Evolutionary conservation across 768 basidiomycete genomes (phyloP).

Genomic region (Boletellus emodensis): DNA sequence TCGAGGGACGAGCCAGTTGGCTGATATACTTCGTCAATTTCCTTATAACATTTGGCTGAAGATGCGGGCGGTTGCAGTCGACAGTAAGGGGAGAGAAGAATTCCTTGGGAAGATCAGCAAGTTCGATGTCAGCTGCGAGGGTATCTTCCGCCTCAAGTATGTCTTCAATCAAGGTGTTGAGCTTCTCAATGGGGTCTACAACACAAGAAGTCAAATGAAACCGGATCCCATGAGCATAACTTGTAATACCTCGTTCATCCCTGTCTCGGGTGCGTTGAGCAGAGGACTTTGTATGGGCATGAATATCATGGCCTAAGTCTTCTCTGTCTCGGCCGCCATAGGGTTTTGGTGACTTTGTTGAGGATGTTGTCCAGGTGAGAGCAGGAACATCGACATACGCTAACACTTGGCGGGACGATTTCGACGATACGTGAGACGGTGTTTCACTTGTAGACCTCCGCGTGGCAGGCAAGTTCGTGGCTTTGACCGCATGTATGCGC

Average conservation of each 20-base stretch:
- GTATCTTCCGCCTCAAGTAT: constrained; percentile 80
- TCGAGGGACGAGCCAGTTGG: constrained; percentile 63
- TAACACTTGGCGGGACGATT: constrained; percentile 30
- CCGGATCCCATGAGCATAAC: background rate
- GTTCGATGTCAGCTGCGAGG: constrained; percentile 52
- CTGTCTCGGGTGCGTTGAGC: constrained; percentile 65
- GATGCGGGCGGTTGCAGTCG: constrained; percentile 56
- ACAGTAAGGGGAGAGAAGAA: constrained; percentile 61
- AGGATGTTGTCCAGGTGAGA: constrained; percentile 28
- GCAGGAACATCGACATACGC: constrained; percentile 33
- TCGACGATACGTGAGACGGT: constrained; percentile 27
- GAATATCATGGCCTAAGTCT: constrained; percentile 22
- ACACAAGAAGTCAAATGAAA: background rate
- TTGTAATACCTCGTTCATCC: constrained; percentile 61
- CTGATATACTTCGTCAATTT: constrained; percentile 70
- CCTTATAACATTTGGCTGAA: constrained; percentile 53
- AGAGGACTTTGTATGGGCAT: constrained; percentile 44
- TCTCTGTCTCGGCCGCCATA: constrained; percentile 36
- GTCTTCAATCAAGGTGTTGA: constrained; percentile 74
- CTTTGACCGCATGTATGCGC: constrained; percentile 38
- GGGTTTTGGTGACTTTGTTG: constrained; percentile 19
- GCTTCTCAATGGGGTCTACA: constrained; percentile 68
- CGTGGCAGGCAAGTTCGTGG: constrained; percentile 9
- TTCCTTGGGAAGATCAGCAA: constrained; percentile 50
- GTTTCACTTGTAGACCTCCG: constrained; percentile 17